phyloP scores from a whole-genome alignment of 2,329 filamentous ascomycete genomes.

The Fusarium domesticum region DNA sequence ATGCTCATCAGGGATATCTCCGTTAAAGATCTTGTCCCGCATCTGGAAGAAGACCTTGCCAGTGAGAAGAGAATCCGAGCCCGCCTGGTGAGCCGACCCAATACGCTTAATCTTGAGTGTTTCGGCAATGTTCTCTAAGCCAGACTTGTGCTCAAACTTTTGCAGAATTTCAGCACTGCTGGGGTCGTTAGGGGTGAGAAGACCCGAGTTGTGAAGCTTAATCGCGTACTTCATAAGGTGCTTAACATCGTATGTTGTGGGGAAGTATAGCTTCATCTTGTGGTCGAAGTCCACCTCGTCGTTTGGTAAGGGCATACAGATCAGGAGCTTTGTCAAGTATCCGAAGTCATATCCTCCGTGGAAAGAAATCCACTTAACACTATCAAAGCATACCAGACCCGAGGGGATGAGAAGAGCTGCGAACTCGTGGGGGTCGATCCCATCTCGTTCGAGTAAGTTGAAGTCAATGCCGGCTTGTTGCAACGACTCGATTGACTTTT shows the following conservation, averaged over 20 bases:
- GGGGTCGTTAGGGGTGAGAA: slow-evolving; percentile 61
- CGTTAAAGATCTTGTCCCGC: slow-evolving; percentile 81
- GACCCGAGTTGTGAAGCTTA: slow-evolving; percentile 62
- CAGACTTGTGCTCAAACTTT: slow-evolving; percentile 85
- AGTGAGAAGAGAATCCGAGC: slow-evolving; percentile 89
- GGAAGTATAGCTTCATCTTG: slow-evolving; percentile 89
- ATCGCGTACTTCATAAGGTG: slow-evolving; percentile 91
- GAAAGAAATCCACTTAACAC: slow-evolving; percentile 95
- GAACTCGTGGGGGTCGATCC: slow-evolving; percentile 87
- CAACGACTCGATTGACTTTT: slow-evolving; percentile 88
- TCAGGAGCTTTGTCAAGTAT: slow-evolving; percentile 91
- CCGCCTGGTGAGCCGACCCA: slow-evolving; percentile 86
- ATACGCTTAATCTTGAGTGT: slow-evolving; percentile 86
- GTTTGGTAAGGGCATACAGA: slow-evolving; percentile 76
- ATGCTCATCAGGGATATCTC: slow-evolving; percentile 76
- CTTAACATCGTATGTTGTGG: slow-evolving; percentile 92
- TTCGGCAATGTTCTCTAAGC: slow-evolving; percentile 89
- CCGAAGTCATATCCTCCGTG: slow-evolving; percentile 98
- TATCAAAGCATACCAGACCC: slow-evolving; percentile 80
- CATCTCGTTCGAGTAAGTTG: slow-evolving; percentile 74
- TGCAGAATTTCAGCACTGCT: slow-evolving; percentile 71
- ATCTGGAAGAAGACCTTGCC: slow-evolving; percentile 95
- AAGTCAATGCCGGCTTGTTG: slow-evolving; percentile 94
- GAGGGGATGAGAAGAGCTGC: slow-evolving; percentile 88
- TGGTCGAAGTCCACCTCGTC: slow-evolving; percentile 88